A percentile compares a stretch with the other conserved stretches of the same genome.
Conservation (phyloP, 306 rosid species). For the Vachellia collinsii region DNA sequence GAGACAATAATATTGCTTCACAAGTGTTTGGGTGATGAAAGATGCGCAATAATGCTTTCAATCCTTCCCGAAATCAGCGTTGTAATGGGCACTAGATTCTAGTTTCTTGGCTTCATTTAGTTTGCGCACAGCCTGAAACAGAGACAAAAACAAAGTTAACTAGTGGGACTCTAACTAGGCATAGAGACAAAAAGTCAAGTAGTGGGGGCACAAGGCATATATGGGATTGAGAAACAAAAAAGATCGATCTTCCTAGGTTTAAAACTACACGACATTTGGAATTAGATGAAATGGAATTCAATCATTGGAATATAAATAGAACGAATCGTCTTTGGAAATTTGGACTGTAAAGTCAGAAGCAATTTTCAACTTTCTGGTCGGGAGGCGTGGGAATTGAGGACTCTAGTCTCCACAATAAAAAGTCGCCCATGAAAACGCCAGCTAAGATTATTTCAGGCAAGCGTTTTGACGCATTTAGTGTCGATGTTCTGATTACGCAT, state of each 20-base stretch:
- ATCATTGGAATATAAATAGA: neutral
- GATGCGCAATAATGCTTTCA: slow-evolving; percentile 22
- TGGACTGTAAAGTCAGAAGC: neutral
- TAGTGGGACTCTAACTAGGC: too few relatives aligned
- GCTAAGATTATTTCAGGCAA: neutral
- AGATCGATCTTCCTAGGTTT: neutral
- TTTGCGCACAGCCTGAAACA: slow-evolving; percentile 68
- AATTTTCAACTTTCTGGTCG: neutral
- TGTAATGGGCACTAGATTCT: slow-evolving; percentile 67
- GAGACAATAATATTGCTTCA: slow-evolving; percentile 8
- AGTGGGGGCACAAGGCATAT: too few relatives aligned
- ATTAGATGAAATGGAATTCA: neutral
- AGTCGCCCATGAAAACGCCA: neutral
- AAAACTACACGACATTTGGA: neutral
- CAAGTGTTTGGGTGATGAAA: neutral
- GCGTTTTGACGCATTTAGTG: neutral
- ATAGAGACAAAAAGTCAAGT: slow-evolving; percentile 31
- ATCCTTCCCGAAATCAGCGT: slow-evolving; percentile 66
- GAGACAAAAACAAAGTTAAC: slow-evolving; percentile 30
- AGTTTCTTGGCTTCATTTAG: slow-evolving; percentile 76
- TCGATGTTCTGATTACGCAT: neutral
- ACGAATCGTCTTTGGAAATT: neutral
- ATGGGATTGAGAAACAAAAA: neutral
- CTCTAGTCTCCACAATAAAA: neutral
- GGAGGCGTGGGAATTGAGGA: neutral